These are phyloP conservation scores for Podila verticillata DNA, from an alignment of 192 early-diverging fungal genomes.

Conservation along the genomic window DNA sequence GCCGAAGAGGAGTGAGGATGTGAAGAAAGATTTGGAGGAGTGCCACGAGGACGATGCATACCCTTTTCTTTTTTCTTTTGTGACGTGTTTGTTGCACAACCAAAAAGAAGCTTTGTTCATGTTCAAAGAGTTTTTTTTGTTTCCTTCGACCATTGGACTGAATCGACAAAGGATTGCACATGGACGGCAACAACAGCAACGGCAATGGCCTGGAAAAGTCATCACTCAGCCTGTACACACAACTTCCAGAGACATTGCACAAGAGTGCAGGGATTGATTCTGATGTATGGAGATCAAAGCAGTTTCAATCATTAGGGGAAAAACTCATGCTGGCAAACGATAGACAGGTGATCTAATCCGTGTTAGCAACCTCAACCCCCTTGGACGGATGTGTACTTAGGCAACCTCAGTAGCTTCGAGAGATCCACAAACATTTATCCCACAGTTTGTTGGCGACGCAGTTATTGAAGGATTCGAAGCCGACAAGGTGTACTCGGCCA, in stretches of 20 bases:
- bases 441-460: constrained; percentile 19
- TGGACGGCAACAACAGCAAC: constrained; percentile 27
- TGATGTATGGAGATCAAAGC: constrained; percentile 6
- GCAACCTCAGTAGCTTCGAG: background rate
- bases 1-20: no score
- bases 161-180: background rate
- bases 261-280: constrained; percentile 18
- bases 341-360: background rate
- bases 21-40: no score
- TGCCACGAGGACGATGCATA: no score
- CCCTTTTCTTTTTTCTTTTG: no score
- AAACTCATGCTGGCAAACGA: background rate
- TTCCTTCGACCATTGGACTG: background rate
- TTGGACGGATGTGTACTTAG: background rate
- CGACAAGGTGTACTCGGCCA: constrained; percentile 51
- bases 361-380: background rate
- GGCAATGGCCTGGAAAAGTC: background rate
- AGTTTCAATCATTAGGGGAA: background rate
- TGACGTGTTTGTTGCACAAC: no score
- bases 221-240: constrained; percentile 28
- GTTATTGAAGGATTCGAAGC: constrained; percentile 33
- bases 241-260: constrained; percentile 15
- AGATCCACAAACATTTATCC: constrained; percentile 17
- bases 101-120: no score
- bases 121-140: background rate